Conservation (phyloP, 345 rosid genomes). For the Lepidium africanum region DNA sequence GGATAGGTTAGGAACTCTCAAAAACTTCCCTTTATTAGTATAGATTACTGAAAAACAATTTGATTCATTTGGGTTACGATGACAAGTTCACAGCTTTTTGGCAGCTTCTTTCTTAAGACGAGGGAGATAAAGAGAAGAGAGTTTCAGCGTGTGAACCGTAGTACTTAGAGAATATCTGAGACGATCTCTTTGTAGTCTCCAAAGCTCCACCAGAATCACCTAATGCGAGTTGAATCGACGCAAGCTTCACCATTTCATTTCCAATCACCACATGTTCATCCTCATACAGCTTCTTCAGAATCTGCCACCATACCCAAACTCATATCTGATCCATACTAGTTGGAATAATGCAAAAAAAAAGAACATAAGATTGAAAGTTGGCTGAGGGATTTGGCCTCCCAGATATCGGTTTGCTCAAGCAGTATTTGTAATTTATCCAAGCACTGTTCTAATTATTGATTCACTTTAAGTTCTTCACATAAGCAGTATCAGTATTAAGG, state of each 20-base stretch:
- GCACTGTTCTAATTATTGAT: background rate
- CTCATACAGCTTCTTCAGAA: slow-evolving; percentile 59
- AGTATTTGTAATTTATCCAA: background rate
- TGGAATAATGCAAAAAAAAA: background rate
- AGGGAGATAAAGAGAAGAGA: slow-evolving; percentile 42
- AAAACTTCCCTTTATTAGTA: too few relatives aligned
- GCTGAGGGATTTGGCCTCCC: background rate
- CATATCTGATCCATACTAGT: background rate
- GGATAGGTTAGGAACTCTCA: too few relatives aligned
- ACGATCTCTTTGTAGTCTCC: slow-evolving; percentile 35
- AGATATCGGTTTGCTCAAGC: background rate
- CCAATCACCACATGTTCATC: slow-evolving; percentile 60
- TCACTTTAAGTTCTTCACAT: background rate
- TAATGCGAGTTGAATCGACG: slow-evolving; percentile 50
- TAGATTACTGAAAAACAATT: too few relatives aligned
- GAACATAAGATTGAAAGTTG: background rate
- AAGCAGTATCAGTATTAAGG: background rate
- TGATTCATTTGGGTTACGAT: background rate
- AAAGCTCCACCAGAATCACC: slow-evolving; percentile 34
- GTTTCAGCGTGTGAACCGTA: slow-evolving; percentile 48
- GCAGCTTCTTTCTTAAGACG: slow-evolving; percentile 28
- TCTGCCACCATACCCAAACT: slow-evolving; percentile 33
- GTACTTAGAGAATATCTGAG: slow-evolving; percentile 38
- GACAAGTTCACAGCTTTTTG: slow-evolving; percentile 4
- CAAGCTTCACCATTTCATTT: slow-evolving; percentile 72